Base-by-base conservation (phyloP, 176 grass and related monocot species). In the Juncus effusus region DNA sequence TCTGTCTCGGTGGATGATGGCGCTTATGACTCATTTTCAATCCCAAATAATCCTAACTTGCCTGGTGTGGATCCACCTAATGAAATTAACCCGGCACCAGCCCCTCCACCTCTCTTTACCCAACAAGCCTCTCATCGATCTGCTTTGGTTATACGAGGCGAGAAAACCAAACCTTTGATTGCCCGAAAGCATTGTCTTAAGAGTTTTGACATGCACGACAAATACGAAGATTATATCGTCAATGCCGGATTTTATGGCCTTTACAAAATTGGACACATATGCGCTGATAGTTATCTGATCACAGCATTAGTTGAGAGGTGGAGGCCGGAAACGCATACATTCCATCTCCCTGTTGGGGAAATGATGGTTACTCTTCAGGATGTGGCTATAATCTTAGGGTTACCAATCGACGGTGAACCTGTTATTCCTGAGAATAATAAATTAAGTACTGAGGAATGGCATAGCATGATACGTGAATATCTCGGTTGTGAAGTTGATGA, bases 331-430 rank as follows among this genome's bases (percentile, higher is more conserved):
- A 68, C 65, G 3, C 65, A 67, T 51, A 68, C 65, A 9, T 68
- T 68, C n/a, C 47, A 67, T 37, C 51, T 67, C 13, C 64, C 64
- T 3, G 11, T 69, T 2, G 66, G 66, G 6, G 51, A 70, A 70
- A 70, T 70, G 66, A 70, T 53, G 40, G 39, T 70, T 40, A 70
- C 66, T 38, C 12, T 70, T 54, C 66, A 70, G 39, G 66, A 70
- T 70, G 66, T 40, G 36, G 36, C 66, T 14, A 0, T 70, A 16
- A 36, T 70, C 39, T 56, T 70, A 41, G 66, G 66, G 36, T 56
- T 70, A 70, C 45, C 51, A 7, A 38, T 70, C 6, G 66, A 70
- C 40, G 66, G 66, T 7, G 0, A 16, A 41, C 16, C 51, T 40
- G 44, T 47, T 6, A 10, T 51, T 42, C 52, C 55, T 8, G 51